Base-by-base conservation (phyloP, 495 filamentous ascomycete genomes). In the Xylaria nigripes region DNA sequence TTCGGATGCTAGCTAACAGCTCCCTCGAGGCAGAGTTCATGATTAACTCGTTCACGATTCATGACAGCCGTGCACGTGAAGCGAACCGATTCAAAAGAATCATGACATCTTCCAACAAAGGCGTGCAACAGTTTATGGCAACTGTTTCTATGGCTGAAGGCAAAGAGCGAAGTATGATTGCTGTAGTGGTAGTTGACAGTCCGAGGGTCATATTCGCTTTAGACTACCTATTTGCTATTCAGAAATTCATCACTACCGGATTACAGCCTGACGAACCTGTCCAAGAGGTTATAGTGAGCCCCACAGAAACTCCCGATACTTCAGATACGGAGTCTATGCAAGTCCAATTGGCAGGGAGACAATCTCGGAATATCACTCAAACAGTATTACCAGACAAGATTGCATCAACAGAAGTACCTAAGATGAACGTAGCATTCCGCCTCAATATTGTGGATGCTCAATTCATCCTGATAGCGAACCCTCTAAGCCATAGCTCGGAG, bases 41-140 rank as follows among this genome's bases (percentile, higher is more conserved):
- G 45, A 89, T 97, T 23, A 86, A 95, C 55, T 93, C 93, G 0
- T 94, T 98, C 66, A 95, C 91, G 0, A 95, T 97, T 58, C 81
- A 84, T 44, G 93, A 98, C 64, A 96, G 86, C 57, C 84, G 93
- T 45, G 83, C 80, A 24, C 76, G 81, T 43, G 90, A 93, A 56
- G 88, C 83, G 7, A 97, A 96, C 69, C 96, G 96, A 67, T 98
- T 92, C 78, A 81, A 89, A 41, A 95, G 94, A 67, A 95, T 97
- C 69, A 97, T 98, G 93, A 91, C 92, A 21, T 83, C 94, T 58
- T 87, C 90, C 61, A 97, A 96, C 66, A 87, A 89, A 56, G 85
- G 86, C 48, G 90, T 93, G 9, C 87, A 95, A 63, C 93, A 97
- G 71, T 95, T 97, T 65, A 97, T 98, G 94, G 93, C 93, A 32